Conservation (phyloP, 306 rosid genomes). For the Senna tora region DNA sequence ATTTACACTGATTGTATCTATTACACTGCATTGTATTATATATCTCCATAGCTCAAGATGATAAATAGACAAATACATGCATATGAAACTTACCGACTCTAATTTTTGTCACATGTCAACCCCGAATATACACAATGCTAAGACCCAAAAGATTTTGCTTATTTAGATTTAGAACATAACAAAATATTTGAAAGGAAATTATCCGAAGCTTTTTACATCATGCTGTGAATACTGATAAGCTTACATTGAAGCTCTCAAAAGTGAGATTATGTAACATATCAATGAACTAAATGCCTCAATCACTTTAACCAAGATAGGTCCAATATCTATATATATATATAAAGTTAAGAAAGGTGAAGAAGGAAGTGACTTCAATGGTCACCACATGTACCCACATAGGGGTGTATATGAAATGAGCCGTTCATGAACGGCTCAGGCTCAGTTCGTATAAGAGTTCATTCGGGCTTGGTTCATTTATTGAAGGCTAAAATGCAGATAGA, state of each 20-base stretch:
- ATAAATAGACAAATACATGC: slow-evolving; percentile 13
- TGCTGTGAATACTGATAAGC: background rate
- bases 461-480: too few relatives aligned
- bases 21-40: background rate
- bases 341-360: background rate
- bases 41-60: background rate
- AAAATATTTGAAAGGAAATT: slow-evolving; percentile 21
- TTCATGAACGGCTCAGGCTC: too few relatives aligned
- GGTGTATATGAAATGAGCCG: too few relatives aligned
- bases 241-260: slow-evolving; percentile 1
- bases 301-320: background rate
- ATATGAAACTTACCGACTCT: slow-evolving; percentile 29
- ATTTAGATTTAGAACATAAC: slow-evolving; percentile 16
- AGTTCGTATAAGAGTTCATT: too few relatives aligned
- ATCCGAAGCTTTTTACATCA: background rate
- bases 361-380: background rate
- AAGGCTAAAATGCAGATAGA: too few relatives aligned
- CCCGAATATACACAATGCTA: slow-evolving; percentile 8
- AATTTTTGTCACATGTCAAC: slow-evolving; percentile 17
- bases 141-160: slow-evolving; percentile 23
- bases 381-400: background rate
- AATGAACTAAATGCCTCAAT: background rate
- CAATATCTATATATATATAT: too few relatives aligned
- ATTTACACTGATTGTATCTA: slow-evolving; percentile 7
- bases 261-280: slow-evolving; percentile 13